Evolutionary conservation across 176 grass and related monocot genomes (phyloP), one percentile per base, ranked within the genome.

Genomic region (Secale cereale): DNA sequence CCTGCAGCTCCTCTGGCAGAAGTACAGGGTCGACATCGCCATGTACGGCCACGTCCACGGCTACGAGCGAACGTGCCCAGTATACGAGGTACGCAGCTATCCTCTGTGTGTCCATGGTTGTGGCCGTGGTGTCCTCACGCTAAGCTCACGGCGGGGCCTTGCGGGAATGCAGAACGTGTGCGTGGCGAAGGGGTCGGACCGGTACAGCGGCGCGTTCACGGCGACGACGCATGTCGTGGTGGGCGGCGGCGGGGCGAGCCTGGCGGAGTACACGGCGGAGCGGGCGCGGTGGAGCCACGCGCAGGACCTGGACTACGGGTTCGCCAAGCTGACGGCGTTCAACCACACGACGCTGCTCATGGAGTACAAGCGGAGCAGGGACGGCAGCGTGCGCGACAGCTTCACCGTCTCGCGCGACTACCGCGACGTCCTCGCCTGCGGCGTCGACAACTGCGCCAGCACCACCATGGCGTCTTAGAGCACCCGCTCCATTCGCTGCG

Each of bases 161-260:
- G 71, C 2, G 15, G 6, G 10, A 75, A 73, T 43, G 82, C 92
- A 95, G 96, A 98, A 87, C 30, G 74, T 41, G 66, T 98, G 96
- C 56, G 61, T 92, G 50, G 73, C 84, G 7, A 91, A 93, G 85
- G 95, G 77, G 14, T 91, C 93, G n/a, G 63, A 90, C 89, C 83
- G 69, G 67, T 98, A 94, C 79, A 76, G 48, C 37, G 96, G 96
- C 12, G 82, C 87, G 1, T 95, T 98, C 88, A 89, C 63, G 78
- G 96, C 96, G 65, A 95, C 87, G 77, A 98, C 93, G 31, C 96
- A 98, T 81, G 70, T 98, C n/a, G 96, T 95, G 39, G 93, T 90
- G 23, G 96, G 96, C 54, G 93, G 96, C 28, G 93, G 95, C 30
- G 96, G 91, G n/a, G 81, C 87, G n/a, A 74, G 83, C 89, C 91